Percentiles rank a stretch among this genome's conserved stretches.
Conservation (phyloP, 2,329 filamentous ascomycete genomes). For the Neonectria faginata region DNA sequence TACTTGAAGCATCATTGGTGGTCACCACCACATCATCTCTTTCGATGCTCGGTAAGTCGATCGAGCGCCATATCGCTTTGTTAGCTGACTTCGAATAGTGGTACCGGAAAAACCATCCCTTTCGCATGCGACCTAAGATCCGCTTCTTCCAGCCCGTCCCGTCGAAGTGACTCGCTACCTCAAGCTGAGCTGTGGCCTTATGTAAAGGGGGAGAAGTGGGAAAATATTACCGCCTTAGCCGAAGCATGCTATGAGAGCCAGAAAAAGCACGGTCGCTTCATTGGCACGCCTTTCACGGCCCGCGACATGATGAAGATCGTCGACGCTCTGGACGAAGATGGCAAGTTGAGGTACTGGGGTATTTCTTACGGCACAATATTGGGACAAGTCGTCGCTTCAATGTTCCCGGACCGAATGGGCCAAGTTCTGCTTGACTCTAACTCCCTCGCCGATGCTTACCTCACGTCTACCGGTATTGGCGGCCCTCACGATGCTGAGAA, state of each 20-base stretch:
- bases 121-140: conserved; percentile 23
- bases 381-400: conserved; percentile 33
- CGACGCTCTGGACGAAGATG: conserved; percentile 51
- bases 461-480: neutral
- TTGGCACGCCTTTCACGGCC: conserved; percentile 51
- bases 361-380: conserved; percentile 38
- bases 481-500: conserved; percentile 17
- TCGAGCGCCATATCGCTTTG: rapidly evolving
- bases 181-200: conserved; percentile 13
- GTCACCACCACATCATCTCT: conserved; percentile 29
- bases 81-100: conserved; percentile 7
- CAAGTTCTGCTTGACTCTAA: conserved; percentile 36
- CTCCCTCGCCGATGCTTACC: conserved; percentile 30
- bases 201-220: conserved; percentile 14
- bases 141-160: conserved; percentile 9
- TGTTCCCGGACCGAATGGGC: conserved; percentile 40
- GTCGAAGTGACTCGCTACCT: conserved; percentile 25
- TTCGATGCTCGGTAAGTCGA: conserved; percentile 38
- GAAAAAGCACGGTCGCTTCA: conserved; percentile 39
- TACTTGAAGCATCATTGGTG: conserved; percentile 26
- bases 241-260: conserved; percentile 41
- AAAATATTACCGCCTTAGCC: neutral
- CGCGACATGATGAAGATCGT: conserved; percentile 55
- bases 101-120: conserved; percentile 36
- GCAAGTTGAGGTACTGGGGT: conserved; percentile 51